Evolutionary conservation across 352 stramenopile genomes (phyloP), one percentile per base, ranked within the genome.

Genomic region (Thraustotheca clavata): DNA sequence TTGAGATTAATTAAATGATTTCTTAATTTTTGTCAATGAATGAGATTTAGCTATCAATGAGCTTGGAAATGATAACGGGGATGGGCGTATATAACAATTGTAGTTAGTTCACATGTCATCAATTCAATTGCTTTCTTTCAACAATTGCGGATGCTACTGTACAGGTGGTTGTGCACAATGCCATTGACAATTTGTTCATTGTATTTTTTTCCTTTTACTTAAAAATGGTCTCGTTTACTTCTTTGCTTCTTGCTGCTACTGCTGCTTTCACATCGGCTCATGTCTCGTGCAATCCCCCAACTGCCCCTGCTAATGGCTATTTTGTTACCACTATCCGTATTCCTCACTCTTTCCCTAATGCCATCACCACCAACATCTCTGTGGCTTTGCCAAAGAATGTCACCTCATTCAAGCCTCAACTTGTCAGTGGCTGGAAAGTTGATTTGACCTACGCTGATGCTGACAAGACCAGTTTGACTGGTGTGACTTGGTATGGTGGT

Each of bases 391-490:
- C 55, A 4, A 16, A 12, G 5, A 39, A 39, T 3, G 34, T 63
- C 27, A 22, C 36, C 6, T 52, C 35, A 2, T 38, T 63, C 35
- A 63, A 63, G 55, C 55, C 55, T 9, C 55, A 50, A 35, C 55
- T 49, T 24, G 27, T 63, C 14, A 41, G 35, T 24, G 55, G 55
- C 55, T 63, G 55, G 55, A 50, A 63, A 29, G 55, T 63, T 18
- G 55, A 40, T 0, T 22, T 47, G n/a, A 31, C 12, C 6, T 49
- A 40, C 4, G 27, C 18, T 0, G 39, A 20, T n/a, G 55, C 39
- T 27, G 40, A 60, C 27, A 29, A n/a, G 39, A 63, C 34, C 20
- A 35, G 14, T 24, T 14, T 63, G 24, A 12, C 12, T 18, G 40
- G 26, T 18, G 22, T 63, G 14, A 63, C 55, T 38, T 63, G 55